Evolutionary conservation across 192 early-diverging fungal species (phyloP).

Genomic region (Coemansia sp.): DNA sequence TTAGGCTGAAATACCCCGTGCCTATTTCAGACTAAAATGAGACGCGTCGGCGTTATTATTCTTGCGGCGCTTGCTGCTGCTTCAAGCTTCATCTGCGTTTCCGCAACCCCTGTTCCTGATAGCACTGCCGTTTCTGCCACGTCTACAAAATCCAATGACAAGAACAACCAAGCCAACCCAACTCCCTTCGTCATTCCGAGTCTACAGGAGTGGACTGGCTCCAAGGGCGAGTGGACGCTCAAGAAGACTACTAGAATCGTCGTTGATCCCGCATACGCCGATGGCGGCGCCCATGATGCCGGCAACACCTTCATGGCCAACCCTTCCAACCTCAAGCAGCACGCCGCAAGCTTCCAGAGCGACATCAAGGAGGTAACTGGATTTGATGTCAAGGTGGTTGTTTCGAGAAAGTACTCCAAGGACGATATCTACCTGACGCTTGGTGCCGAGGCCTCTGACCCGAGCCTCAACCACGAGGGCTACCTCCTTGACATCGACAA

Average conservation of each 20-base stretch:
- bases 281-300: conserved; percentile 29
- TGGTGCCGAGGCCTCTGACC: conserved; percentile 34
- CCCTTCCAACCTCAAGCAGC: conserved; percentile 38
- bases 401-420: conserved; percentile 18
- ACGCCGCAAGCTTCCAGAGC: conserved; percentile 30
- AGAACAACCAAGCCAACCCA: conserved; percentile 19
- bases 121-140: conserved; percentile 7
- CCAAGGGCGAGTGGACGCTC: conserved; percentile 39
- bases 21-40: conserved; percentile 15
- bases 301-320: conserved; percentile 41
- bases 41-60: conserved; percentile 24
- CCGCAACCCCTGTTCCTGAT: conserved; percentile 30
- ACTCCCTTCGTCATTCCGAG: conserved; percentile 48
- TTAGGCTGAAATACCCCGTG: neutral
- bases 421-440: conserved; percentile 48
- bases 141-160: conserved; percentile 1
- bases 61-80: conserved; percentile 31
- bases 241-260: conserved; percentile 37
- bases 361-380: conserved; percentile 43
- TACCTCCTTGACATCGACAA: conserved; percentile 39
- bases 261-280: conserved; percentile 36
- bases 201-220: conserved; percentile 43
- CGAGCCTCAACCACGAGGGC: conserved; percentile 34
- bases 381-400: conserved; percentile 29
- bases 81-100: conserved; percentile 18